Percentiles rank a stretch among this genome's conserved stretches.
These are phyloP conservation scores for Xylogone sp. DNA, from an alignment of 2,329 filamentous ascomycete genomes.

Conservation along the genomic window DNA sequence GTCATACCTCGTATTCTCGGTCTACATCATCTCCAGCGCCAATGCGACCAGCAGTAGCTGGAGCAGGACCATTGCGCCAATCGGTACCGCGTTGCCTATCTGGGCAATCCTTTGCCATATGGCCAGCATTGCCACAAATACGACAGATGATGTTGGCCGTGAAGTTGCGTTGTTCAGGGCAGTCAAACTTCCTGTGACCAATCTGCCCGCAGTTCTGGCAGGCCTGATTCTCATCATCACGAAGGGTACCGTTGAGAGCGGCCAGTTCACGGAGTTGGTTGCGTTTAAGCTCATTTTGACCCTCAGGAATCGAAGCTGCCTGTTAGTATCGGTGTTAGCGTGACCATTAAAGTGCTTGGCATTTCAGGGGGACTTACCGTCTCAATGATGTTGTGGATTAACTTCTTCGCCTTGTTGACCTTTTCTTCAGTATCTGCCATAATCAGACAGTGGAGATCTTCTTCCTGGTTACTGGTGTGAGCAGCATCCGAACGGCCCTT, in stretches of 20 bases:
- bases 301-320: conserved; percentile 97
- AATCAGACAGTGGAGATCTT: conserved; percentile 97
- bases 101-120: conserved; percentile 97
- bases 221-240: conserved; percentile 98
- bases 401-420: conserved; percentile 97
- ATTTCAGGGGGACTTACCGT: conserved; percentile 61
- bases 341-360: neutral
- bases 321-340: conserved; percentile 38
- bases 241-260: conserved; percentile 95
- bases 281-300: conserved; percentile 97
- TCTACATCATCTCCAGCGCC: conserved; percentile 80
- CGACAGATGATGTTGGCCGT: conserved; percentile 99
- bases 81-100: conserved; percentile 76
- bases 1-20: conserved; percentile 85
- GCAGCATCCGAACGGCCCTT: conserved; percentile 98
- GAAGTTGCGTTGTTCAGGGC: conserved; percentile 94
- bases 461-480: conserved; percentile 99
- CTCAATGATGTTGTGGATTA: conserved; percentile 98
- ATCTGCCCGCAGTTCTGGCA: conserved; percentile 99
- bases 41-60: conserved; percentile 58
- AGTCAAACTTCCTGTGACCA: conserved; percentile 97
- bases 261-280: conserved; percentile 98
- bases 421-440: conserved; percentile 99
- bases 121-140: conserved; percentile 94
- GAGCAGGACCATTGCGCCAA: conserved; percentile 72